phyloP scores from a whole-genome alignment of 352 stramenopile genomes.

The Thalassiosira livingstoniorum region DNA sequence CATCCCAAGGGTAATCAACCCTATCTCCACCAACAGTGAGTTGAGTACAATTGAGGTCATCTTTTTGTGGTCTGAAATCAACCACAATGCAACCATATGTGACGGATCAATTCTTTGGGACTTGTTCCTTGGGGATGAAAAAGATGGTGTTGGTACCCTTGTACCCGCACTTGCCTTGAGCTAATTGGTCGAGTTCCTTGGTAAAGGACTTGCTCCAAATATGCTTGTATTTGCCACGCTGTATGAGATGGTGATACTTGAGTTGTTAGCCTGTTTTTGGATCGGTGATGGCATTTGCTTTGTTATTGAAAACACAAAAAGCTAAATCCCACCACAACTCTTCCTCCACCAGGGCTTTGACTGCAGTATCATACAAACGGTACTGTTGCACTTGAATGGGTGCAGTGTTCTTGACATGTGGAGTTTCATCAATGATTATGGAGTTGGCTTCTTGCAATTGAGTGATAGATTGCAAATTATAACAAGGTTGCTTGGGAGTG shows the following conservation, averaged over 20 bases:
- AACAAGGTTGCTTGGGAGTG: too few species aligned
- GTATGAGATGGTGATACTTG: neutral
- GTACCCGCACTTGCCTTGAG: neutral
- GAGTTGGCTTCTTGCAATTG: too few species aligned
- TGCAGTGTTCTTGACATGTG: too few species aligned
- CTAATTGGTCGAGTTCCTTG: too few species aligned
- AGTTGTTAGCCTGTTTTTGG: neutral
- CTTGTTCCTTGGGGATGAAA: constrained; percentile 3
- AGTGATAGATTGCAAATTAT: too few species aligned
- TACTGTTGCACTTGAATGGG: too few species aligned
- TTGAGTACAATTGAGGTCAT: constrained; percentile 5
- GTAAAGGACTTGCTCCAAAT: too few species aligned
- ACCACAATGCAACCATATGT: neutral
- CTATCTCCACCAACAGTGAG: constrained; percentile 40
- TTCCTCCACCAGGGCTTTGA: too few species aligned
- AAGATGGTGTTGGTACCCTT: constrained; percentile 10
- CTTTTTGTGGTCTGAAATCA: neutral
- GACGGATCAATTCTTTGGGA: neutral
- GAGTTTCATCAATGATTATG: too few species aligned
- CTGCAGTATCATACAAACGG: too few species aligned
- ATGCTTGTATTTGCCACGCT: neutral
- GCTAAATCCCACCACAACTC: too few species aligned
- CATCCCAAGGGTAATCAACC: constrained; percentile 30
- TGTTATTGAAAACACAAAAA: too few species aligned
- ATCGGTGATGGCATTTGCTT: neutral